Evolutionary conservation across 78 protist genomes (phyloP).

Genomic region (Anaeramoeba ignava): DNA sequence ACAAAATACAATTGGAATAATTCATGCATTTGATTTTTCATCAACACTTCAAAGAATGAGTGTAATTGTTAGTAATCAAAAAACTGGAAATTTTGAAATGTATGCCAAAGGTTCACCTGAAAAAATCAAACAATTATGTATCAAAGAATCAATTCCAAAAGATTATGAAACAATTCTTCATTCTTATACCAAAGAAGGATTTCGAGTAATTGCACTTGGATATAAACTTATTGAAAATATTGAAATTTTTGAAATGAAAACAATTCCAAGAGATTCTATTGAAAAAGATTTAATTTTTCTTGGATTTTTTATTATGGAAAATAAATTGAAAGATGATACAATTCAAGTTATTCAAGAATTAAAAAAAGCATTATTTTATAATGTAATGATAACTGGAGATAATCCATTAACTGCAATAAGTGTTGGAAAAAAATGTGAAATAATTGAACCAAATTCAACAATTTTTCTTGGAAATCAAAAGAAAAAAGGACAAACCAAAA

Average conservation of each 20-base stretch:
- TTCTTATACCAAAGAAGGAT: conserved; percentile 51
- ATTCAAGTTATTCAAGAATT: conserved; percentile 26
- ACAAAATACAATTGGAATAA: no score
- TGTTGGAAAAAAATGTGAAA: conserved; percentile 57
- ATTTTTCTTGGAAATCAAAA: no score
- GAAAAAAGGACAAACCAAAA: no score
- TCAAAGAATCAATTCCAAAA: conserved; percentile 26
- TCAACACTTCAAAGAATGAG: conserved; percentile 65
- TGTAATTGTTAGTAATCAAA: conserved; percentile 18
- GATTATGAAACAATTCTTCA: conserved; percentile 26
- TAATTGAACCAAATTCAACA: no score
- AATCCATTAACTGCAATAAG: conserved; percentile 67
- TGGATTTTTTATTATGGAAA: conserved; percentile 13
- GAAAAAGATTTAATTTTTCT: conserved; percentile 33
- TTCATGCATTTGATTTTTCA: conserved; percentile 33
- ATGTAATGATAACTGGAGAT: conserved; percentile 69
- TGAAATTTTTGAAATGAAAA: no score
- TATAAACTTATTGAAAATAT: conserved; percentile 5
- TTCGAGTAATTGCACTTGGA: conserved; percentile 65
- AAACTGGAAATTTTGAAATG: not conserved
- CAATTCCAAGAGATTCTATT: conserved; percentile 12
- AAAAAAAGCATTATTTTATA: conserved; percentile 34
- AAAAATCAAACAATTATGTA: conserved; percentile 31
- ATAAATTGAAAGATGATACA: conserved; percentile 29
- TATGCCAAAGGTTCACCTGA: conserved; percentile 81